These are phyloP conservation scores for Dothidotthia symphoricarpi DNA, from an alignment of 2,329 filamentous ascomycete genomes.

Conservation along the genomic window DNA sequence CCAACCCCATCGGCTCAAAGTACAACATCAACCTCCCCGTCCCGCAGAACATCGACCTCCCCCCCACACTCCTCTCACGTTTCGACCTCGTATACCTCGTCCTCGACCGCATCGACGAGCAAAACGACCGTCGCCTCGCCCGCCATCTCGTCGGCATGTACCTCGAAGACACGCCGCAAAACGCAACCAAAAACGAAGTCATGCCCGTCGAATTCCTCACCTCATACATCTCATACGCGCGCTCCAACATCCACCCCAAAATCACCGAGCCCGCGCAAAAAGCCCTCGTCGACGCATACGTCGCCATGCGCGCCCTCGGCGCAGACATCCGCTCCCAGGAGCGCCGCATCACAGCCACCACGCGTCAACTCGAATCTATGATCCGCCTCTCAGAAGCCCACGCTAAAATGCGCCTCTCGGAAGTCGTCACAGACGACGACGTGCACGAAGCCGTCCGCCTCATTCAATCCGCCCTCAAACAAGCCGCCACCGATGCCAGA, in stretches of 20 bases:
- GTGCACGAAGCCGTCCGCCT: constrained; percentile 88
- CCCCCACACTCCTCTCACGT: constrained; percentile 88
- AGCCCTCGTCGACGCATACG: constrained; percentile 82
- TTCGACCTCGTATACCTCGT: constrained; percentile 98
- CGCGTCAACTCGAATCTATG: constrained; percentile 95
- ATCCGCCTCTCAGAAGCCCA: constrained; percentile 95
- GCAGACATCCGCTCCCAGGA: constrained; percentile 70
- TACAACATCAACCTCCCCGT: constrained; percentile 96
- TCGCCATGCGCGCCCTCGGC: constrained; percentile 92
- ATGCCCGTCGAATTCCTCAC: constrained; percentile 89
- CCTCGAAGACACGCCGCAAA: constrained; percentile 88
- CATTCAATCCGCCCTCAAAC: constrained; percentile 92
- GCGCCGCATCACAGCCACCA: constrained; percentile 96
- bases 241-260: constrained; percentile 76
- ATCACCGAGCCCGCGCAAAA: constrained; percentile 78
- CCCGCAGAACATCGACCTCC: constrained; percentile 96
- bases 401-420: constrained; percentile 90
- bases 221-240: constrained; percentile 94
- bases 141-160: constrained; percentile 96
- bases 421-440: constrained; percentile 73
- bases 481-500: constrained; percentile 89
- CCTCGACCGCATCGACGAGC: constrained; percentile 89
- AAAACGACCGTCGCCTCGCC: constrained; percentile 80
- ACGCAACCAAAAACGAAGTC: constrained; percentile 74
- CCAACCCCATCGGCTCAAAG: constrained; percentile 96